A percentile compares a stretch with the other conserved stretches of the same genome.
Evolutionary conservation across 2,329 filamentous ascomycete species (phyloP).

Genomic region (Colletotrichum lentis): DNA sequence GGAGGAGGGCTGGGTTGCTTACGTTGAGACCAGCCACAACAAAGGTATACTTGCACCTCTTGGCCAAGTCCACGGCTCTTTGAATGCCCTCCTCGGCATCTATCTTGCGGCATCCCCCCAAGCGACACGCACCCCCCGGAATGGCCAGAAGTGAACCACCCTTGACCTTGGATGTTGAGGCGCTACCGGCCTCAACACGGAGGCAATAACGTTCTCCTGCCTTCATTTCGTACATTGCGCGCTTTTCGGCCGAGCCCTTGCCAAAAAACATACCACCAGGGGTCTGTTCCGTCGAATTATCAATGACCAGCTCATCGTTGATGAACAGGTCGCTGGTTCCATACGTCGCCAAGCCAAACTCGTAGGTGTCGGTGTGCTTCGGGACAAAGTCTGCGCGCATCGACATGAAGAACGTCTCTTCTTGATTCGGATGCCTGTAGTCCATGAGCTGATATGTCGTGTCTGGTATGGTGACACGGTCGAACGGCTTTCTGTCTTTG

Average conservation of each 20-base stretch:
- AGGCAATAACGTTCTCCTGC: constrained; percentile 66
- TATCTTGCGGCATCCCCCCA: constrained; percentile 67
- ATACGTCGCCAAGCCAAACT: constrained; percentile 70
- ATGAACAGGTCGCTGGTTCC: constrained; percentile 71
- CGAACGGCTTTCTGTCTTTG: constrained; percentile 58
- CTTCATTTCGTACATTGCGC: constrained; percentile 63
- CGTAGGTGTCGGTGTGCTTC: constrained; percentile 66
- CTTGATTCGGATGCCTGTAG: constrained; percentile 60
- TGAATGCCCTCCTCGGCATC: constrained; percentile 66
- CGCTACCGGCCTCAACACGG: constrained; percentile 66
- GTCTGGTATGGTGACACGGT: constrained; percentile 55
- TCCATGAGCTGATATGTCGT: constrained; percentile 60
- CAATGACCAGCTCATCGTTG: constrained; percentile 68
- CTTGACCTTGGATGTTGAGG: constrained; percentile 64
- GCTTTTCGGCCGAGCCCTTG: constrained; percentile 70
- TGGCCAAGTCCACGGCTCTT: constrained; percentile 72
- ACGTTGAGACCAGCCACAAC: constrained; percentile 75
- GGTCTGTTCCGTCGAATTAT: constrained; percentile 70
- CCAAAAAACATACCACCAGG: constrained; percentile 72
- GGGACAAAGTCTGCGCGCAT: constrained; percentile 67
- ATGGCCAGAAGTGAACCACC: constrained; percentile 57
- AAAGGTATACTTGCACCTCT: constrained; percentile 76
- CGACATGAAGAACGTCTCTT: constrained; percentile 64
- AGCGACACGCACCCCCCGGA: constrained; percentile 67
- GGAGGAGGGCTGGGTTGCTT: background rate